phyloP scores from a whole-genome alignment of 2,329 filamentous ascomycete species.

The Trichoderma citrinoviride region DNA sequence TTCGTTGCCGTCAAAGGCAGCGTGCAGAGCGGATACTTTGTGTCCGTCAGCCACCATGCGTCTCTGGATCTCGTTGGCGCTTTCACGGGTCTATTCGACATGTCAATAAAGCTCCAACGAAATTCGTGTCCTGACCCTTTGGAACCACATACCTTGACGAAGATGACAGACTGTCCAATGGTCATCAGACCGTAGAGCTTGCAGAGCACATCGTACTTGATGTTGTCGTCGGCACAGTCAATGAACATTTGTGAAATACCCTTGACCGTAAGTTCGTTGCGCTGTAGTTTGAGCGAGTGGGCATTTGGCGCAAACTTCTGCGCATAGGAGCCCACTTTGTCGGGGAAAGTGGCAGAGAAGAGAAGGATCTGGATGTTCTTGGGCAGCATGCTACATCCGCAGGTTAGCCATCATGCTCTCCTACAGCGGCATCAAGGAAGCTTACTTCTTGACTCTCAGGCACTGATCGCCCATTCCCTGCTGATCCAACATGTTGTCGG shows the following conservation, averaged over 20 bases:
- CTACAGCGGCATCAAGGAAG: not conserved
- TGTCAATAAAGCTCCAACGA: slow-evolving; percentile 25
- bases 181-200: slow-evolving; percentile 96
- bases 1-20: slow-evolving; percentile 77
- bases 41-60: slow-evolving; percentile 88
- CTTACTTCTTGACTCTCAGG: slow-evolving; percentile 77
- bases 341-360: slow-evolving; percentile 92
- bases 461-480: slow-evolving; percentile 96
- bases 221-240: slow-evolving; percentile 76
- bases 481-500: slow-evolving; percentile 97
- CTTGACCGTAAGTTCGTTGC: slow-evolving; percentile 90
- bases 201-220: slow-evolving; percentile 86
- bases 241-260: slow-evolving; percentile 98
- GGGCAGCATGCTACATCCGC: slow-evolving; percentile 62
- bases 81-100: slow-evolving; percentile 68
- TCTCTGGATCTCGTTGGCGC: slow-evolving; percentile 78
- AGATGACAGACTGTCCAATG: slow-evolving; percentile 96
- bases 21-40: slow-evolving; percentile 85
- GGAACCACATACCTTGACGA: slow-evolving; percentile 70
- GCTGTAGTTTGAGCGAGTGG: slow-evolving; percentile 81
- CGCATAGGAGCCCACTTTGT: slow-evolving; percentile 81
- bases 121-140: not conserved
- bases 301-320: slow-evolving; percentile 79
- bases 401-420: slow-evolving; percentile 7
- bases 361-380: slow-evolving; percentile 79